Evolutionary conservation across 2,329 filamentous ascomycete genomes (phyloP).

Genomic region (Hyphodiscus sp.): DNA sequence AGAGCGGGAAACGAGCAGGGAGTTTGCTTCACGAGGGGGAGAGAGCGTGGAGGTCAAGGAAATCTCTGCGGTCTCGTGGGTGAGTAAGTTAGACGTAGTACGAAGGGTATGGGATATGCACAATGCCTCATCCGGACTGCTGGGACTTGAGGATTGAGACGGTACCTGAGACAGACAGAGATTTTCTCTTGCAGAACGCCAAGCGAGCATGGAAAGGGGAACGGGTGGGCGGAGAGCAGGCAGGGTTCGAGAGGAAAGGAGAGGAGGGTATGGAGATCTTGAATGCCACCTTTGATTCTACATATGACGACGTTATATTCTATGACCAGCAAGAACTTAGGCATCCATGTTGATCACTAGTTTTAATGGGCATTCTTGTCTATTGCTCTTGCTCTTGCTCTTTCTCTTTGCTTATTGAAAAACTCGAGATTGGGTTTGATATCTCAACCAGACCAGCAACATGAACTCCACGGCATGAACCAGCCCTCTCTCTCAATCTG

Average conservation of each 20-base stretch:
- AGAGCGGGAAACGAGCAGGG: too few relatives aligned
- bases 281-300: too few relatives aligned
- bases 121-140: not conserved
- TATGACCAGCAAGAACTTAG: too few relatives aligned
- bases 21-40: too few relatives aligned
- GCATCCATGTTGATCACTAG: too few relatives aligned
- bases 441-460: not conserved
- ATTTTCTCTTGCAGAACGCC: not conserved
- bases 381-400: too few relatives aligned
- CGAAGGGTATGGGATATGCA: not conserved
- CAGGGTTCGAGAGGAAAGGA: too few relatives aligned
- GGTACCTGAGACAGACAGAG: not conserved
- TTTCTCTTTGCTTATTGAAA: too few relatives aligned
- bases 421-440: not conserved
- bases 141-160: not conserved
- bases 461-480: conserved; percentile 8
- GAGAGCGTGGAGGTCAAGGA: not conserved
- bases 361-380: too few relatives aligned
- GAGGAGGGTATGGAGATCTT: too few relatives aligned
- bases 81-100: not conserved
- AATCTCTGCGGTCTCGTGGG: not conserved
- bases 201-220: not conserved
- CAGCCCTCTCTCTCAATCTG: conserved; percentile 2
- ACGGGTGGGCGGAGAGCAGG: not conserved
- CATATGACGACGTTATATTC: too few relatives aligned